A percentile compares a stretch with the other conserved stretches of the same genome.
Conservation (phyloP, 179 eudicot genomes). For the Silene vulgaris region DNA sequence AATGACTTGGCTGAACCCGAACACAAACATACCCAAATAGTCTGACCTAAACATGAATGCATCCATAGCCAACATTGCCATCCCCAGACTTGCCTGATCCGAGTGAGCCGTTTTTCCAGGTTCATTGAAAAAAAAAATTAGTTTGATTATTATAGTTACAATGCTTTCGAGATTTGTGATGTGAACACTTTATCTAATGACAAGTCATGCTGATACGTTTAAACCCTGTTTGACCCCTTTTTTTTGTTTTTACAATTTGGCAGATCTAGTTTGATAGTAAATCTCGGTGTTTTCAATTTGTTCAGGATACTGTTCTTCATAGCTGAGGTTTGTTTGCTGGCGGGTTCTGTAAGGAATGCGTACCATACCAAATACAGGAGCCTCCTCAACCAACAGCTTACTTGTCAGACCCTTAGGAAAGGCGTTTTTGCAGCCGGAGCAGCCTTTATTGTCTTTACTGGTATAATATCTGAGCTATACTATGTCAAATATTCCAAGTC, state of each 20-base stretch:
- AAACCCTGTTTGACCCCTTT: too few relatives aligned
- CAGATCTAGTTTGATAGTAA: too few relatives aligned
- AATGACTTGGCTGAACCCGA: background rate
- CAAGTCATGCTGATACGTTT: background rate
- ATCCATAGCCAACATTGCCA: background rate
- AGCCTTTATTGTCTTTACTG: constrained; percentile 71
- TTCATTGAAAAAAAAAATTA: too few relatives aligned
- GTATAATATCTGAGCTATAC: constrained; percentile 67
- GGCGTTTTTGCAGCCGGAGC: constrained; percentile 89
- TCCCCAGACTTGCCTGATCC: background rate
- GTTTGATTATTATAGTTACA: too few relatives aligned
- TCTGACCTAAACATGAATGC: background rate
- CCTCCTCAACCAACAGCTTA: constrained; percentile 24
- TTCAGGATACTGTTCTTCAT: constrained; percentile 70
- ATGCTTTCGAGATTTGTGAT: too few relatives aligned
- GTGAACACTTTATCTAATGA: background rate
- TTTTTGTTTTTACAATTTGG: too few relatives aligned
- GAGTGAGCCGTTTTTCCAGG: background rate
- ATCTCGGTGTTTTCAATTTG: constrained; percentile 13
- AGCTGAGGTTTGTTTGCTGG: constrained; percentile 72
- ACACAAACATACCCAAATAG: background rate
- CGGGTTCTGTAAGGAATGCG: constrained; percentile 75
- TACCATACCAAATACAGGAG: constrained; percentile 62
- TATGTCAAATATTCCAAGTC: constrained; percentile 67
- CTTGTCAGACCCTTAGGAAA: constrained; percentile 63